phyloP scores from a whole-genome alignment of 495 filamentous ascomycete species.

The Tuber umbilicatum region DNA sequence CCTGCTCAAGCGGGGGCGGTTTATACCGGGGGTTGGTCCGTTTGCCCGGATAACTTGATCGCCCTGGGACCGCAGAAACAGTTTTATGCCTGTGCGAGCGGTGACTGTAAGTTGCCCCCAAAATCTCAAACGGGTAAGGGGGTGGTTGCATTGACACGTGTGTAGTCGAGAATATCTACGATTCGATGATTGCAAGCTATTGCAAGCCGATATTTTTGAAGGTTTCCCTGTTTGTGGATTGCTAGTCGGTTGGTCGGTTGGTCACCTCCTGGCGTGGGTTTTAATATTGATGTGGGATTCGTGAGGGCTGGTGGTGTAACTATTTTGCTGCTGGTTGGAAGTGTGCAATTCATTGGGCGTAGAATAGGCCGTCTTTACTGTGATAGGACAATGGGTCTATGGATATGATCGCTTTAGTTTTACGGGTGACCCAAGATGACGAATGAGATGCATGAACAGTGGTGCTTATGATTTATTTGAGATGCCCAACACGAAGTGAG shows the following conservation, averaged over 20 bases:
- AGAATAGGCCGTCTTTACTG: neutral
- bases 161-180: constrained; percentile 34
- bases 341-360: neutral
- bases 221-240: constrained; percentile 13
- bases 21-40: constrained; percentile 61
- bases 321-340: neutral
- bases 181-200: constrained; percentile 24
- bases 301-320: no score
- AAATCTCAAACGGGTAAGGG: neutral
- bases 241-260: neutral
- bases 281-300: neutral
- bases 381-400: neutral
- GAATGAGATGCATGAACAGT: neutral
- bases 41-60: constrained; percentile 45
- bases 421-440: neutral
- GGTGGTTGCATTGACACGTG: neutral
- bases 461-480: neutral
- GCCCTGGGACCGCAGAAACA: constrained; percentile 23
- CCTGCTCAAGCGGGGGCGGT: constrained; percentile 59
- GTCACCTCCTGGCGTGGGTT: neutral
- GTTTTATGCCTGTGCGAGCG: constrained; percentile 30
- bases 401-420: neutral
- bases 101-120: constrained; percentile 22
- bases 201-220: constrained; percentile 22
- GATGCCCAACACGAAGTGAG: neutral